These are phyloP conservation scores for Rhynchosporium agropyri DNA, from an alignment of 2,329 filamentous ascomycete species.

Conservation along the genomic window DNA sequence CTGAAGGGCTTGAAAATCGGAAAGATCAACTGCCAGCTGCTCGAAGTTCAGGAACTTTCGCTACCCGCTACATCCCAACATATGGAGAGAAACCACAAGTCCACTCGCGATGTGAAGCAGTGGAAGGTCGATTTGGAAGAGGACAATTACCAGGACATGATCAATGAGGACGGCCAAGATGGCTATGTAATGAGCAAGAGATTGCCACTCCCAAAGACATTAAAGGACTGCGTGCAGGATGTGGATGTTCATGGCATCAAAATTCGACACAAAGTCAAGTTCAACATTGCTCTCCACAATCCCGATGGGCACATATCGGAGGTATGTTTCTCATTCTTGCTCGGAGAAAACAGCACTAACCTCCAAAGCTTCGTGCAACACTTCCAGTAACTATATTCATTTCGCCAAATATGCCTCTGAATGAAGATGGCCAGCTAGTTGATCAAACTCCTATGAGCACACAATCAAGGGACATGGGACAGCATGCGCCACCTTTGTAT, in stretches of 20 bases:
- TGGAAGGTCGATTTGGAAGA: conserved; percentile 59
- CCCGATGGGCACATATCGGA: conserved; percentile 94
- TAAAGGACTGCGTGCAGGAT: conserved; percentile 86
- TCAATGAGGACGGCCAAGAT: conserved; percentile 68
- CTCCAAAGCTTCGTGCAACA: conserved; percentile 73
- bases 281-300: conserved; percentile 89
- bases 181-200: conserved; percentile 64
- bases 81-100: conserved; percentile 60
- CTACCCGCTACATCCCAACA: conserved; percentile 51
- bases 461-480: conserved; percentile 53
- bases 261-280: conserved; percentile 87
- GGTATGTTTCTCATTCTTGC: conserved; percentile 49
- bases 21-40: conserved; percentile 76
- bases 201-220: conserved; percentile 74
- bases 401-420: conserved; percentile 87
- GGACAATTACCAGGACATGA: conserved; percentile 69
- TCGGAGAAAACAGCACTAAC: conserved; percentile 25
- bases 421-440: conserved; percentile 81
- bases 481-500: conserved; percentile 85
- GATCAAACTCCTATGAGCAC: conserved; percentile 57
- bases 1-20: conserved; percentile 86
- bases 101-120: conserved; percentile 63
- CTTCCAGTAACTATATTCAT: conserved; percentile 93
- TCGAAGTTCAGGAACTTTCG: conserved; percentile 75
- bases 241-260: conserved; percentile 88